These are phyloP conservation scores for Thelonectria discophora DNA, from an alignment of 2,329 filamentous ascomycete genomes.

Conservation along the genomic window DNA sequence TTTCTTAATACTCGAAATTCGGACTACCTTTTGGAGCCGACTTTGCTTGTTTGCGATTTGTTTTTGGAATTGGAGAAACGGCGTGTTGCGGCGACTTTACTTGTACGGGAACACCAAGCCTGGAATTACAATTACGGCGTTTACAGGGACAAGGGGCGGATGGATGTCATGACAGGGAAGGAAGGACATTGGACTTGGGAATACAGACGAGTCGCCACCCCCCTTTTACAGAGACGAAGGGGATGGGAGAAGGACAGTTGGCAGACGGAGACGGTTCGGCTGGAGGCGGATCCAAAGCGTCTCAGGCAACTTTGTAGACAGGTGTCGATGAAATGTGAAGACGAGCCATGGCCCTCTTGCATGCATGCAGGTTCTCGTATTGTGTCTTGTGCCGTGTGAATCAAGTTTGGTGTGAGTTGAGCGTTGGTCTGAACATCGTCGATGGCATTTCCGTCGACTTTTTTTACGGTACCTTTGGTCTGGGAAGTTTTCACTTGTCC, in stretches of 20 bases:
- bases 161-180: slow-evolving; percentile 19
- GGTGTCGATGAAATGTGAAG: slow-evolving; percentile 35
- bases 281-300: slow-evolving; percentile 15
- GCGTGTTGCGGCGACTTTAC: slow-evolving; percentile 32
- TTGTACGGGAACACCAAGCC: slow-evolving; percentile 23
- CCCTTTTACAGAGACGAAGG: not conserved
- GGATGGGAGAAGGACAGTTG: not conserved
- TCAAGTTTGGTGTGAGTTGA: not conserved
- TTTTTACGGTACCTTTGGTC: too few relatives aligned
- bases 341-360: slow-evolving; percentile 17
- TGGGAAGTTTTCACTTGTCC: too few relatives aligned
- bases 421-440: too few relatives aligned
- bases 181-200: slow-evolving; percentile 15
- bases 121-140: slow-evolving; percentile 25
- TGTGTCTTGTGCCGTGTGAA: not conserved
- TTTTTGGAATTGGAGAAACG: slow-evolving; percentile 36
- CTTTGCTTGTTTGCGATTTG: slow-evolving; percentile 28
- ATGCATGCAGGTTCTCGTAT: not conserved
- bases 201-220: slow-evolving; percentile 13
- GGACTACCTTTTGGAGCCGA: slow-evolving; percentile 30
- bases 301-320: slow-evolving; percentile 33
- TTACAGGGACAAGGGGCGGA: slow-evolving; percentile 22
- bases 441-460: too few relatives aligned
- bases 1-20: slow-evolving; percentile 25
- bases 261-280: slow-evolving; percentile 14